These are phyloP conservation scores for Amphirosellinia nigrospora DNA, from an alignment of 495 filamentous ascomycete species.

Conservation along the genomic window DNA sequence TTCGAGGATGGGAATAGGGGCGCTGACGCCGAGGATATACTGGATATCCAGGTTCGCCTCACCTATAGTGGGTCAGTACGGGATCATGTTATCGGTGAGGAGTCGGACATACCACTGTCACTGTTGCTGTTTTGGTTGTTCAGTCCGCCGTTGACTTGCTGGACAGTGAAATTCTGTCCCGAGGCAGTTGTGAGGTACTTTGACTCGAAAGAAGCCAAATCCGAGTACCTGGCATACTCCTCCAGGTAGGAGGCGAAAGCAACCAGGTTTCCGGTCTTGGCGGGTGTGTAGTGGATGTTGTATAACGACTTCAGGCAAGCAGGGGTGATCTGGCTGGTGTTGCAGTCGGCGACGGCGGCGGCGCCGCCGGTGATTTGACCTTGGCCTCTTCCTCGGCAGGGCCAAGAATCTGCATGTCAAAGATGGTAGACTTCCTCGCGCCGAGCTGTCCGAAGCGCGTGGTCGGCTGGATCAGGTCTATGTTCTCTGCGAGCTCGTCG, in stretches of 20 bases:
- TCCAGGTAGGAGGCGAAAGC: slow-evolving; percentile 66
- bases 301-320: slow-evolving; percentile 66
- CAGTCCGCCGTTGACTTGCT: slow-evolving; percentile 60
- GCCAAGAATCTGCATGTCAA: slow-evolving; percentile 43
- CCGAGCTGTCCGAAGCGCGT: slow-evolving; percentile 56
- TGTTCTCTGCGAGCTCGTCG: slow-evolving; percentile 48
- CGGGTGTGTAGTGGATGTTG: slow-evolving; percentile 61
- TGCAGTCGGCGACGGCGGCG: slow-evolving; percentile 46
- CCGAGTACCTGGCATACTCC: slow-evolving; percentile 51
- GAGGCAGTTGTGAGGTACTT: slow-evolving; percentile 48
- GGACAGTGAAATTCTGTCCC: slow-evolving; percentile 59
- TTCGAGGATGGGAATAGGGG: slow-evolving; percentile 66
- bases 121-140: slow-evolving; percentile 57
- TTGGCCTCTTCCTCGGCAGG: slow-evolving; percentile 29
- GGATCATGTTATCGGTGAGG: background rate
- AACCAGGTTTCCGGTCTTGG: slow-evolving; percentile 55
- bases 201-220: slow-evolving; percentile 40
- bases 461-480: slow-evolving; percentile 66
- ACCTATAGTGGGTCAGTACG: slow-evolving; percentile 30
- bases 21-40: slow-evolving; percentile 62
- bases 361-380: slow-evolving; percentile 5
- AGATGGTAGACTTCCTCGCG: slow-evolving; percentile 38
- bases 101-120: slow-evolving; percentile 42
- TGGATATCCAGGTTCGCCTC: slow-evolving; percentile 81
- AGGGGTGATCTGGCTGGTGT: slow-evolving; percentile 59